Evolutionary conservation across 2,329 filamentous ascomycete genomes (phyloP), one percentile per base, ranked within the genome.

Genomic region (Fusarium temperatum): DNA sequence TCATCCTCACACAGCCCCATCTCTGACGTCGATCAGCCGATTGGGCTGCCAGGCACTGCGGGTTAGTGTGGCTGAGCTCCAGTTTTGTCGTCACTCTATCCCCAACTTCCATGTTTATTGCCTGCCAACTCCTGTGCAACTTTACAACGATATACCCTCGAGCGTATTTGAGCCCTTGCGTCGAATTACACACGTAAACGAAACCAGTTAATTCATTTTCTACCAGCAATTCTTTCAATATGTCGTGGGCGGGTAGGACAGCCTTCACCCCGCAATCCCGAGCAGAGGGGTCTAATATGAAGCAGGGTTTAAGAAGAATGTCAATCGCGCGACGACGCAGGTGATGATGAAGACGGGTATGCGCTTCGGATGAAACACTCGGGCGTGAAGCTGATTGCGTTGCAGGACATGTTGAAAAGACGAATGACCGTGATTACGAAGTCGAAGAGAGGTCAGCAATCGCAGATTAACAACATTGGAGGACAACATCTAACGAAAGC

Each of bases 321-420:
- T 98, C 87, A 96, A 96, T 88, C 94, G 96, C 87, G 96, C 96
- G 80, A 98, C 96, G 84, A 99, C 97, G 86, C 95, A 98, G 91
- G 96, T 98, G 73, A 98, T 99, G 94, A 98, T 99, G 96, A 99
- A 99, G 89, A 97, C 95, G 66, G 94, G 92, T 93, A 83, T 74
- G 87, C 79, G 41, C 20, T 32, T 20, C 15, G 14, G 36, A 26
- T 35, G 24, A 32, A 32, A 20, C 13, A 24, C 3, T 26, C 10
- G 28, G 18, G 38, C 20, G 32, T 8, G 24, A 26, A 38, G 55
- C 75, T 80, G 36, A 80, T 44, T 36, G 32, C 22, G 11, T 7
- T 51, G 13, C 77, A 91, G 94, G 96, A 69, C 96, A 98, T 87
- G 97, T 99, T 79, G 96, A 99, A 85, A 96, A 96, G 86, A 99